Base-by-base conservation (phyloP, 345 rosid species). In the Pseudoturritis turrita region DNA sequence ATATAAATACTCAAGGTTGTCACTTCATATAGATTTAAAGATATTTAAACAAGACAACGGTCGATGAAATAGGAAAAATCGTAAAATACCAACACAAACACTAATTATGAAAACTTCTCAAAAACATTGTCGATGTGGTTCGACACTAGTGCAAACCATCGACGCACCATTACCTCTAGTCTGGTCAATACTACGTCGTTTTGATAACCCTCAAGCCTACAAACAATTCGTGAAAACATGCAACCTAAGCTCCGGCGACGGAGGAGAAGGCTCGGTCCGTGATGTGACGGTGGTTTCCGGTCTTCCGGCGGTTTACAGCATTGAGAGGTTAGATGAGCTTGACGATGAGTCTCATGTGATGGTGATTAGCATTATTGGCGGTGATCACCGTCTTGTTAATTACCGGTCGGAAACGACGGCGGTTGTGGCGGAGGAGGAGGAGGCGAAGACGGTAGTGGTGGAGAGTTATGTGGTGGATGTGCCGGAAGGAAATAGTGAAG, bases 401-500 rank as follows among this genome's bases (percentile, higher is more conserved):
- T 85, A 92, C 71, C 78, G 76, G 44, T 88, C 96, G 1, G 84
- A 75, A 3, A 84, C 81, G 5, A 79, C 79, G 6, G 73, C 82
- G 44, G 86, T 81, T 28, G 81, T 78, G 54, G 74, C 71, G 18
- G 71, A 51, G 2, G 82, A 67, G 3, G 83, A 49, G 10, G 65
- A 46, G 11, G 77, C 74, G 66, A 79, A 73, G 70, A 79, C 75
- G 67, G 81, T 84, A 67, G 81, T 82, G 44, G 83, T 84, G 18
- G 92, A 92, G 81, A 89, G 92, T 10, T 92, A 85, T 59, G 88
- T 82, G 71, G 96, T 89, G 58, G 92, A 89, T 70, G 82, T 86
- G 10, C 92, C 95, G 6, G 25, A 49, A 13, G 92, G 83, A 2
- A 89, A 74, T 29, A 88, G 77, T 19, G 74, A 76, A 44, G 92